These are phyloP conservation scores for Yamadazyma laniorum DNA, from an alignment of 805 yeast genomes.

Conservation along the genomic window DNA sequence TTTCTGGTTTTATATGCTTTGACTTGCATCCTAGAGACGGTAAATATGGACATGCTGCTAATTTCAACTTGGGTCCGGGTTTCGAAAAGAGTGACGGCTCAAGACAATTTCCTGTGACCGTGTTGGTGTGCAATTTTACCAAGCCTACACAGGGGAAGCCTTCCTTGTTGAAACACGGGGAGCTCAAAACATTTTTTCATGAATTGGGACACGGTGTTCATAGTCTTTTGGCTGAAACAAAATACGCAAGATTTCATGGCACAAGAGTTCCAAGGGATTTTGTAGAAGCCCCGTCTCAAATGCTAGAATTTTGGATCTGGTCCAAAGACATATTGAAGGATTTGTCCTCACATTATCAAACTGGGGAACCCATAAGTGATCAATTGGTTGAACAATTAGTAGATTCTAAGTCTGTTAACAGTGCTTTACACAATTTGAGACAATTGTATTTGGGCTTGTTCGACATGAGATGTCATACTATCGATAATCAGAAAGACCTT, in stretches of 20 bases:
- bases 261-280: conserved; percentile 80
- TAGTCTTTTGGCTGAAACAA: conserved; percentile 65
- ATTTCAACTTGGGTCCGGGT: conserved; percentile 66
- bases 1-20: conserved; percentile 75
- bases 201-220: conserved; percentile 91
- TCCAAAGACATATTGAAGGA: conserved; percentile 54
- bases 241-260: conserved; percentile 69
- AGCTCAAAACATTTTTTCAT: conserved; percentile 83
- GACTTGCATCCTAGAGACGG: conserved; percentile 86
- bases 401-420: conserved; percentile 70
- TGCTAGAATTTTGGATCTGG: conserved; percentile 91
- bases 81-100: conserved; percentile 47
- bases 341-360: conserved; percentile 65
- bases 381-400: conserved; percentile 57
- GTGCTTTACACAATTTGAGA: conserved; percentile 67
- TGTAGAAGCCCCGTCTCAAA: conserved; percentile 89
- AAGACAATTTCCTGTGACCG: conserved; percentile 66
- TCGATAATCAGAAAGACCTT: conserved; percentile 34
- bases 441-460: conserved; percentile 78
- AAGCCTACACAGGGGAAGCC: conserved; percentile 70
- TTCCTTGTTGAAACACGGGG: conserved; percentile 70
- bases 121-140: conserved; percentile 82
- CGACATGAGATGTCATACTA: conserved; percentile 69
- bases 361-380: conserved; percentile 57
- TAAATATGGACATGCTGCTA: conserved; percentile 88